These are phyloP conservation scores for Austroboletus eburneus DNA, from an alignment of 768 basidiomycete species.

Conservation along the genomic window DNA sequence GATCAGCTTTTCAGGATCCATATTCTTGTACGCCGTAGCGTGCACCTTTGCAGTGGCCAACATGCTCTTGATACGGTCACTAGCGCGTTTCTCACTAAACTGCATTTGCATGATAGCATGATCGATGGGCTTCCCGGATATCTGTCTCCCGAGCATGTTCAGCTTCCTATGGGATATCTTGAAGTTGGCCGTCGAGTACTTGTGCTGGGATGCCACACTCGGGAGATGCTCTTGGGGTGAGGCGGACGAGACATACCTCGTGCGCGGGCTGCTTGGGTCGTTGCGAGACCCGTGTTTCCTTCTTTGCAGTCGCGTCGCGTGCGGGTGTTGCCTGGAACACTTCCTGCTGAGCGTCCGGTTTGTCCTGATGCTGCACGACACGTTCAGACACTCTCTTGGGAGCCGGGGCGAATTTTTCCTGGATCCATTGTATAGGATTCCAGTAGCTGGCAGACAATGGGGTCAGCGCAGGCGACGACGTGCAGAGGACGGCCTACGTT, in stretches of 20 bases:
- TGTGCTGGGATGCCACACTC: constrained; percentile 56
- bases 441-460: constrained; percentile 39
- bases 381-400: constrained; percentile 43
- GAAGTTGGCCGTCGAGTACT: constrained; percentile 89
- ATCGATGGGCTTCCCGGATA: constrained; percentile 89
- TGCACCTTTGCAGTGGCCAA: constrained; percentile 84
- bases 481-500: constrained; percentile 34
- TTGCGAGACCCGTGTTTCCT: constrained; percentile 16
- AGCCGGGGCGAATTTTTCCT: constrained; percentile 50
- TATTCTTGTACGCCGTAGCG: constrained; percentile 70
- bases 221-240: not conserved
- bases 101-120: constrained; percentile 95
- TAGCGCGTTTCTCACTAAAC: constrained; percentile 91
- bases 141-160: constrained; percentile 82
- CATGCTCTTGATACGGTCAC: constrained; percentile 83
- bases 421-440: constrained; percentile 61
- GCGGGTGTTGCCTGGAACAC: constrained; percentile 43
- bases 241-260: constrained; percentile 19
- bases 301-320: constrained; percentile 16
- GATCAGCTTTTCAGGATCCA: constrained; percentile 68
- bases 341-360: constrained; percentile 28
- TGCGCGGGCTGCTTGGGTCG: constrained; percentile 24
- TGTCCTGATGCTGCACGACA: constrained; percentile 37
- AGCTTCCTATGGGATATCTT: constrained; percentile 93
- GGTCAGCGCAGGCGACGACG: not conserved